Evolutionary conservation across 225 moss, liverwort and hornwort species (phyloP).

Genomic region (Straminergon stramineum): DNA sequence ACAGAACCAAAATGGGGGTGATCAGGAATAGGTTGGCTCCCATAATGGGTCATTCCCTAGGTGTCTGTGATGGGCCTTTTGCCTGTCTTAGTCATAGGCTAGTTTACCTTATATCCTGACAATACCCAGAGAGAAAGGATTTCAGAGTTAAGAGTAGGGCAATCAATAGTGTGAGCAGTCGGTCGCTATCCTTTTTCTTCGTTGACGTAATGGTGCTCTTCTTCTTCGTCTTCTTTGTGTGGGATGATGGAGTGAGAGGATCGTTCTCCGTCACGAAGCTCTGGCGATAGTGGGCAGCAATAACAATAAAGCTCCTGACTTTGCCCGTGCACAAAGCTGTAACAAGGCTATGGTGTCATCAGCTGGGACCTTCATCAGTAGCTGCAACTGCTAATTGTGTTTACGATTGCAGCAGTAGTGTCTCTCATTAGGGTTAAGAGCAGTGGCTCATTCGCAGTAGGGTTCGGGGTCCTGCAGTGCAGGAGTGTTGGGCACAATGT

Average conservation of each 20-base stretch:
- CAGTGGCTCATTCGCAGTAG: neutral
- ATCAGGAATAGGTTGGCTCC: too few relatives aligned
- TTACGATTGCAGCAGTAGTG: neutral
- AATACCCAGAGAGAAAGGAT: neutral
- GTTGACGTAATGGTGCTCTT: neutral
- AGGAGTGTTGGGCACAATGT: constrained; percentile 22
- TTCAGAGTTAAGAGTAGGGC: neutral
- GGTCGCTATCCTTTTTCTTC: neutral
- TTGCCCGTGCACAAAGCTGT: neutral
- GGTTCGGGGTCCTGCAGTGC: neutral
- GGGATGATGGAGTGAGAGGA: neutral
- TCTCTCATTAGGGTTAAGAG: neutral
- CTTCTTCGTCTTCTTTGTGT: too few relatives aligned
- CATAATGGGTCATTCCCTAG: too few relatives aligned
- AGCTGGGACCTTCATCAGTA: too few relatives aligned
- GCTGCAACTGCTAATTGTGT: neutral
- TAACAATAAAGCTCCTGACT: neutral
- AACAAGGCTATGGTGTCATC: neutral
- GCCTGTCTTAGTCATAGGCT: too few relatives aligned
- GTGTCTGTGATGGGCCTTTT: too few relatives aligned
- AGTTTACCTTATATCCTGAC: neutral
- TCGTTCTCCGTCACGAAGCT: neutral
- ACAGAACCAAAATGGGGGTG: too few relatives aligned
- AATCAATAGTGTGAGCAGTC: neutral
- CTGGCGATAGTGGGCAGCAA: neutral